A percentile compares a stretch with the other conserved stretches of the same genome.
Conservation (phyloP, 768 basidiomycete genomes). For the Mycena pura region DNA sequence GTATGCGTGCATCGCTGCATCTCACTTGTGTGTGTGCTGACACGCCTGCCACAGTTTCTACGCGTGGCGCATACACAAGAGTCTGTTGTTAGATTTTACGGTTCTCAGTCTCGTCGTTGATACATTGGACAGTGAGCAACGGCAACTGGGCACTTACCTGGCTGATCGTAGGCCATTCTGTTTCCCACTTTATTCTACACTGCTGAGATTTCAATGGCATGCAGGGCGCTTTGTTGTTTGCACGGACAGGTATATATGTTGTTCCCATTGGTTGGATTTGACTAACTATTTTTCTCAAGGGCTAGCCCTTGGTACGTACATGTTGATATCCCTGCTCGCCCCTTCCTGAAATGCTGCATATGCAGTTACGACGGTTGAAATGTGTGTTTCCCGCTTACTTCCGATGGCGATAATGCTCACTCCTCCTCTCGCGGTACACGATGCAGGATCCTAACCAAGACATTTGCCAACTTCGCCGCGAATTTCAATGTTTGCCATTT, state of each 20-base stretch:
- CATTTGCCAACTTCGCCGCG: neutral
- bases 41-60: conserved; percentile 12
- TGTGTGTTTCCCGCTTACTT: too few relatives aligned
- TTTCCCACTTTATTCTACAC: too few relatives aligned
- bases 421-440: neutral
- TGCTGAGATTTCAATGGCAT: too few relatives aligned
- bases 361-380: too few relatives aligned
- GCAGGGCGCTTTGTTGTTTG: conserved; percentile 13
- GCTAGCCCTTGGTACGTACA: too few relatives aligned
- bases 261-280: too few relatives aligned
- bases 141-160: conserved; percentile 39
- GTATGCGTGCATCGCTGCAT: conserved; percentile 10
- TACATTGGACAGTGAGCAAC: conserved; percentile 41
- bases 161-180: conserved; percentile 35
- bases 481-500: neutral
- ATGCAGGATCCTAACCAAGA: conserved; percentile 11
- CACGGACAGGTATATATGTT: conserved; percentile 9
- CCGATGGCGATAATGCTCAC: too few relatives aligned
- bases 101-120: neutral
- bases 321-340: too few relatives aligned
- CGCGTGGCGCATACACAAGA: conserved; percentile 40
- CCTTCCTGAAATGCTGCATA: too few relatives aligned
- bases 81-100: conserved; percentile 33
- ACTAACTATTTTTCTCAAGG: too few relatives aligned
- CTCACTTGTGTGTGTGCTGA: neutral